phyloP scores from a whole-genome alignment of 2,329 filamentous ascomycete genomes.

The Penicillium sp. region DNA sequence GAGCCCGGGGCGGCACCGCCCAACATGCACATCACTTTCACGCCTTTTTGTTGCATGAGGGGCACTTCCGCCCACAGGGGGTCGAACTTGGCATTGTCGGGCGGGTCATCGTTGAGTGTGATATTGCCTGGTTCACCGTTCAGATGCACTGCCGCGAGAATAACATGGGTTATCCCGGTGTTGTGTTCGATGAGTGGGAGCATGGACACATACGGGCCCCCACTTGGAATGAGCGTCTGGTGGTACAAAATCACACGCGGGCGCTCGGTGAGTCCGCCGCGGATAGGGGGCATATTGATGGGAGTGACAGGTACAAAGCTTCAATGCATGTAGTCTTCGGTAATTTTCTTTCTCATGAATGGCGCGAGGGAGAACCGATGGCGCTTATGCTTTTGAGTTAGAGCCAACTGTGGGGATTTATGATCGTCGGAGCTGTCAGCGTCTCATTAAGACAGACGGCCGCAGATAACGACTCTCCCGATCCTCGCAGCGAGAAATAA shows the following conservation, averaged over 20 bases:
- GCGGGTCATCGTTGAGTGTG: constrained; percentile 75
- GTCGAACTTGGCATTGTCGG: constrained; percentile 62
- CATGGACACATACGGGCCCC: constrained; percentile 56
- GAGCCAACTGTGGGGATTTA: constrained; percentile 1
- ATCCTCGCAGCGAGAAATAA: neutral
- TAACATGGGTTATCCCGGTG: constrained; percentile 72
- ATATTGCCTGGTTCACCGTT: constrained; percentile 64
- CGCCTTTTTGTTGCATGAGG: constrained; percentile 65
- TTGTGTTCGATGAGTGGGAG: constrained; percentile 58
- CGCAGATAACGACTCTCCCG: neutral
- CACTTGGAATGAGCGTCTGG: constrained; percentile 59
- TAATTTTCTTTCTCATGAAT: neutral
- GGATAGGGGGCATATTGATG: constrained; percentile 40
- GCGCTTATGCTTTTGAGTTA: neutral
- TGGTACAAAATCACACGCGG: constrained; percentile 53
- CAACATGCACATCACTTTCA: constrained; percentile 81
- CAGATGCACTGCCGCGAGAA: constrained; percentile 81
- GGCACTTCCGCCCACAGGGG: constrained; percentile 75
- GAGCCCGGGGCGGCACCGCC: constrained; percentile 78
- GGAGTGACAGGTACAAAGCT: neutral
- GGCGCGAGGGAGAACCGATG: neutral
- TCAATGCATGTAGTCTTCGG: too few species aligned
- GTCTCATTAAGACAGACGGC: neutral
- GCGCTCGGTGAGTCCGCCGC: constrained; percentile 22
- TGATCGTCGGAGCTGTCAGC: neutral